Conservation (phyloP, 2,329 filamentous ascomycete species). For the Apiospora rasikravindrae region DNA sequence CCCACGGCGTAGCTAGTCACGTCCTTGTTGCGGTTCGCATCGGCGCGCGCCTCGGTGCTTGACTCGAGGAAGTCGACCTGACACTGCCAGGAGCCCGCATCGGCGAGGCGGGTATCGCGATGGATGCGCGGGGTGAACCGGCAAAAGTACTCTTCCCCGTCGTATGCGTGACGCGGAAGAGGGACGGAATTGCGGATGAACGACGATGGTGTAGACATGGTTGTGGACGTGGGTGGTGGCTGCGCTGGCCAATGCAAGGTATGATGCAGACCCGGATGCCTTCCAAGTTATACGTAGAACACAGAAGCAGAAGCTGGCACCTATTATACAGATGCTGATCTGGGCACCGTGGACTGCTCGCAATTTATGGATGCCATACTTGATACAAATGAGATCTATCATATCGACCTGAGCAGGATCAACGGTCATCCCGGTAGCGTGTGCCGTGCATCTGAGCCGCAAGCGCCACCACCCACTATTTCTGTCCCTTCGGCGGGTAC, state of each 20-base stretch:
- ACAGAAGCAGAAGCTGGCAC: neutral
- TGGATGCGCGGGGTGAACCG: neutral
- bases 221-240: neutral
- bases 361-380: neutral
- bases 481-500: too few species aligned
- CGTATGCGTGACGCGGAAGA: neutral
- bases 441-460: neutral
- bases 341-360: neutral
- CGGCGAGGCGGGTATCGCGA: neutral
- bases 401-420: neutral
- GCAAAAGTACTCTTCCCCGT: neutral
- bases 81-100: neutral
- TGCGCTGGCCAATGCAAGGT: neutral
- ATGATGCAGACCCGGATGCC: too few species aligned
- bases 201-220: neutral
- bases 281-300: too few species aligned
- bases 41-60: neutral
- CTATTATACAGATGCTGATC: too few species aligned
- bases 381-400: neutral
- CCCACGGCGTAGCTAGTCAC: neutral
- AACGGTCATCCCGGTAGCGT: neutral
- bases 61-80: neutral
- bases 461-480: too few species aligned
- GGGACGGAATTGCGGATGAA: neutral
- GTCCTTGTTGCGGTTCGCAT: neutral